Percentiles rank a stretch among this genome's conserved stretches.
Conservation (phyloP, 192 early-diverging fungal species). For the Cetraspora pellucida region DNA sequence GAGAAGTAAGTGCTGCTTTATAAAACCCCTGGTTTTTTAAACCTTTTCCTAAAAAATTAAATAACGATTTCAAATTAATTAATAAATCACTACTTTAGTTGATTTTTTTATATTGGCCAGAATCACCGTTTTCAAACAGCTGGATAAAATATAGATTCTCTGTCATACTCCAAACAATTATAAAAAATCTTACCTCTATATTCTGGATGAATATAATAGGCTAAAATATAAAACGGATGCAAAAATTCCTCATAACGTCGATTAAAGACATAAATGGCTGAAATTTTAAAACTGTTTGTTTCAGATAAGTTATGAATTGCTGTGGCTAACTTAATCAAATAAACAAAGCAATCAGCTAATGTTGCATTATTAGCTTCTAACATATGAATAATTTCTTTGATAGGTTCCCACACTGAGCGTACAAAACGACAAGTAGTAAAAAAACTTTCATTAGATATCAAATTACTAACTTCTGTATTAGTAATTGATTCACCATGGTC, state of each 20-base stretch:
- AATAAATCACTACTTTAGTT: not conserved
- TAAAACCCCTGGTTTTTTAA: not conserved
- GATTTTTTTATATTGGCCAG: too few species aligned
- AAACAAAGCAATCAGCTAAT: slow-evolving; percentile 10
- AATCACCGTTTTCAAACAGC: too few species aligned
- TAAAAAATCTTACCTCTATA: not conserved
- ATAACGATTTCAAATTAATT: not conserved
- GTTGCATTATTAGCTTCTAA: not conserved
- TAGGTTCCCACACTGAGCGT: not conserved
- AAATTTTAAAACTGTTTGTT: not conserved
- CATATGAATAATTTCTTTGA: not conserved
- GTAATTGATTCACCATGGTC: not conserved
- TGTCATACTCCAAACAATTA: too few species aligned
- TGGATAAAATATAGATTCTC: too few species aligned
- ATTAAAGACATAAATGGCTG: too few species aligned
- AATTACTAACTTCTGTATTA: not conserved
- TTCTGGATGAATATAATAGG: not conserved
- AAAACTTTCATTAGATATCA: not conserved
- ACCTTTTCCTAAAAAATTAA: not conserved
- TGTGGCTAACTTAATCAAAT: not conserved
- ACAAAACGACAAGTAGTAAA: not conserved
- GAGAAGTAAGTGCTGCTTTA: not conserved
- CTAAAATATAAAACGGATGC: too few species aligned
- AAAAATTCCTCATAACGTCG: too few species aligned
- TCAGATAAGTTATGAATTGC: not conserved